phyloP scores from a whole-genome alignment of 805 yeast genomes.

The Torulaspora maleeae region DNA sequence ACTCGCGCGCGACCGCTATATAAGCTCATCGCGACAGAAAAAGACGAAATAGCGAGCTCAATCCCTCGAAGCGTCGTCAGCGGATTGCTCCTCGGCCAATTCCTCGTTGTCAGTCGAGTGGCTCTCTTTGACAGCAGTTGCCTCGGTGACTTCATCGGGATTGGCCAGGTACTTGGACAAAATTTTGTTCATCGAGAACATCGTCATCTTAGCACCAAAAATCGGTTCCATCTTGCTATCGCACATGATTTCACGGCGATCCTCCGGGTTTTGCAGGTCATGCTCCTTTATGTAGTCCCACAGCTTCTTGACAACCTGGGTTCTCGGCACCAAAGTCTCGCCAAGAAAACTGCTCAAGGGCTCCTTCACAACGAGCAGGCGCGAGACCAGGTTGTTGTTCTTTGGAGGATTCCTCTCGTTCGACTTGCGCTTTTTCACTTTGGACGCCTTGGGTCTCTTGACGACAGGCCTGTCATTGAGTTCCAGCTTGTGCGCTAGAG shows the following conservation, averaged over 20 bases:
- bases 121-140: neutral
- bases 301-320: conserved; percentile 62
- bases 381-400: conserved; percentile 34
- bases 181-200: conserved; percentile 55
- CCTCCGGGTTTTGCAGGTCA: conserved; percentile 61
- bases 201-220: conserved; percentile 56
- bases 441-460: conserved; percentile 12
- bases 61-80: neutral
- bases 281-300: conserved; percentile 68
- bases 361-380: conserved; percentile 48
- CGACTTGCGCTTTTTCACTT: conserved; percentile 9
- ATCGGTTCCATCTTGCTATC: conserved; percentile 53
- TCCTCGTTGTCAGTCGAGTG: neutral
- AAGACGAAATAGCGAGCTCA: neutral
- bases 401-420: conserved; percentile 9
- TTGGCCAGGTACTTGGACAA: conserved; percentile 48
- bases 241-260: conserved; percentile 59
- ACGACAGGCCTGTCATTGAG: conserved; percentile 18
- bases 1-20: conserved; percentile 5
- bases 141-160: conserved; percentile 23
- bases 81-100: neutral
- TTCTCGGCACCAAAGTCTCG: conserved; percentile 47
- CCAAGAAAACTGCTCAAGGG: conserved; percentile 50
- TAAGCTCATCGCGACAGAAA: neutral
- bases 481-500: conserved; percentile 48